Evolutionary conservation across 2,329 filamentous ascomycete genomes (phyloP).

Genomic region (Neobulgaria alba): DNA sequence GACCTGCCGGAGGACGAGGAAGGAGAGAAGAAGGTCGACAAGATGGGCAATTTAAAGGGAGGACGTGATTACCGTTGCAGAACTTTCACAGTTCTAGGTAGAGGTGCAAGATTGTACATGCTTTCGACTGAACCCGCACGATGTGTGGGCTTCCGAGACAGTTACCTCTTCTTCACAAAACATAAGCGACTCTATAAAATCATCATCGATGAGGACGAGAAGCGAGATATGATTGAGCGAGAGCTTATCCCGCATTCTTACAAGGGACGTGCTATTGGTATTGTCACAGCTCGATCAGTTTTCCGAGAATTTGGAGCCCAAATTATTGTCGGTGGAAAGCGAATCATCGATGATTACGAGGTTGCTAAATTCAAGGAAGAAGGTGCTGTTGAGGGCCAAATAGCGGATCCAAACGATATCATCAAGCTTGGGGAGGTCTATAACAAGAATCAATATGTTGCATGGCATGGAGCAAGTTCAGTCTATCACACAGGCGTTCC

Average conservation of each 20-base stretch:
- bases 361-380: conserved; percentile 65
- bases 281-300: conserved; percentile 91
- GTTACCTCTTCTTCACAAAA: conserved; percentile 98
- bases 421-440: conserved; percentile 75
- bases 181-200: conserved; percentile 96
- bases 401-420: conserved; percentile 86
- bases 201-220: conserved; percentile 95
- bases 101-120: conserved; percentile 89
- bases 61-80: conserved; percentile 91
- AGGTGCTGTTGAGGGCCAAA: conserved; percentile 76
- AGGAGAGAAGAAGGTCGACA: conserved; percentile 90
- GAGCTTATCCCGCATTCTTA: conserved; percentile 97
- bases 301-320: conserved; percentile 93
- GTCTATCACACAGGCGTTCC: conserved; percentile 84
- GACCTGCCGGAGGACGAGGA: conserved; percentile 78
- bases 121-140: conserved; percentile 93
- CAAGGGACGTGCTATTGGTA: conserved; percentile 94
- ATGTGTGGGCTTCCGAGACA: conserved; percentile 94
- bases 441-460: conserved; percentile 98
- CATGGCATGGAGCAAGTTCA: conserved; percentile 93
- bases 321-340: conserved; percentile 85
- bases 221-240: conserved; percentile 89
- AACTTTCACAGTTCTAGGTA: conserved; percentile 82
- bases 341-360: conserved; percentile 84
- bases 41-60: conserved; percentile 70